These are phyloP conservation scores for Tricholoma hemisulphureum DNA, from an alignment of 768 basidiomycete genomes.

Conservation along the genomic window DNA sequence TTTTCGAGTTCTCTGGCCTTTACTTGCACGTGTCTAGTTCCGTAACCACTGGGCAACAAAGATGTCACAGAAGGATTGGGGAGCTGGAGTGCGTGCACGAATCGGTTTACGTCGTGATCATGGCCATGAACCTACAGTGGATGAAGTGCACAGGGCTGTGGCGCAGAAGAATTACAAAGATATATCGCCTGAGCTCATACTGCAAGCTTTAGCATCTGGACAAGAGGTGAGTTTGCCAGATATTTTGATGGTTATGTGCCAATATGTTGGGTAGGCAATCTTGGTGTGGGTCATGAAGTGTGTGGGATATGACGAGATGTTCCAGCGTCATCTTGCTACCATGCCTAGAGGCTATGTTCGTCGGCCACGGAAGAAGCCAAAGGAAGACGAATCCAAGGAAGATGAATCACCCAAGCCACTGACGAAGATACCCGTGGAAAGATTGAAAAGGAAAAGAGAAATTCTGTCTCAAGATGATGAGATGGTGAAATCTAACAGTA, in stretches of 20 bases:
- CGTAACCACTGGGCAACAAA: neutral
- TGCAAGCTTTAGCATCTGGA: neutral
- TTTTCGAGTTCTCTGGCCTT: neutral
- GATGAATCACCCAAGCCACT: no score
- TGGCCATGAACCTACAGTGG: neutral
- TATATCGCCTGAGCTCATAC: neutral
- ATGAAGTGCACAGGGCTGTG: neutral
- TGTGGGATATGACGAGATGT: neutral
- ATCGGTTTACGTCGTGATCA: neutral
- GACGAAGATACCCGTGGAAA: no score
- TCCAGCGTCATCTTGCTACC: neutral
- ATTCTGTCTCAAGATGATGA: neutral
- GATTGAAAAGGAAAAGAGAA: no score
- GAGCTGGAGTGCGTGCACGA: neutral
- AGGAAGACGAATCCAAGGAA: no score
- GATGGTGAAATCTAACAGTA: neutral
- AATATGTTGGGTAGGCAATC: neutral
- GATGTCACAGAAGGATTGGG: neutral
- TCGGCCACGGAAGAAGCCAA: neutral
- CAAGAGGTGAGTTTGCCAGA: conserved; percentile 2
- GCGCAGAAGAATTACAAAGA: neutral
- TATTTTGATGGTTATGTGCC: neutral
- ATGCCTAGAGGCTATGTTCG: neutral
- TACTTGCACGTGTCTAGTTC: neutral
- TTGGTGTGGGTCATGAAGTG: conserved; percentile 1